These are phyloP conservation scores for Cymbidium sinense DNA, from an alignment of 106 monocot species.

Conservation along the genomic window DNA sequence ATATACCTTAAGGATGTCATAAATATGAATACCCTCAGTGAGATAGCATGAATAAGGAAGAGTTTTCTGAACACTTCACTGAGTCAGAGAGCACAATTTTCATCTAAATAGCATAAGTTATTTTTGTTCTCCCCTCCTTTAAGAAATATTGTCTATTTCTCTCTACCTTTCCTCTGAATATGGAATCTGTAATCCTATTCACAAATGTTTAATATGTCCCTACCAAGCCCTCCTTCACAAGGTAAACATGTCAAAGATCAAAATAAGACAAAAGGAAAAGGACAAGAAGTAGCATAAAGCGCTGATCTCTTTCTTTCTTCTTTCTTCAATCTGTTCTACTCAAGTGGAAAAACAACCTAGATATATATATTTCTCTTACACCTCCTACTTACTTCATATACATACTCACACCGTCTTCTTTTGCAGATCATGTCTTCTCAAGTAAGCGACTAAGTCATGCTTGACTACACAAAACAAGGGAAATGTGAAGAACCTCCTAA, in stretches of 20 bases:
- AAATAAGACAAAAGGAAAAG: constrained; percentile 1
- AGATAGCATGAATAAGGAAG: too few species aligned
- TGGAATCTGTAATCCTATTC: too few species aligned
- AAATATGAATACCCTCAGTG: too few species aligned
- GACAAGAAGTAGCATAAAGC: neutral
- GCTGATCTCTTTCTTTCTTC: neutral
- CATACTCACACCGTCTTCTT: neutral
- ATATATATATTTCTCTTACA: neutral
- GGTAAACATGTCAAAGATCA: neutral
- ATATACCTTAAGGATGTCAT: too few species aligned
- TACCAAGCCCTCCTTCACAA: neutral
- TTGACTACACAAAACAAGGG: neutral
- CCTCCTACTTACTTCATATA: constrained; percentile 1
- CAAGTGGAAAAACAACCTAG: neutral
- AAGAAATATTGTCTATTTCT: too few species aligned
- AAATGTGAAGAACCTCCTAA: neutral
- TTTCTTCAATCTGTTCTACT: neutral
- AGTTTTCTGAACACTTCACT: too few species aligned
- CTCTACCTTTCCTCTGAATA: too few species aligned
- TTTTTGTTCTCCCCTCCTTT: too few species aligned
- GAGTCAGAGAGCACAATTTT: too few species aligned
- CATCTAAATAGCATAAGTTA: too few species aligned
- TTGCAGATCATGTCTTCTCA: neutral
- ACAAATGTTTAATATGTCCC: too few species aligned
- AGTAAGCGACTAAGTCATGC: neutral